These are phyloP conservation scores for Chytriomyces sp. DNA, from an alignment of 192 early-diverging fungal species.

Conservation along the genomic window DNA sequence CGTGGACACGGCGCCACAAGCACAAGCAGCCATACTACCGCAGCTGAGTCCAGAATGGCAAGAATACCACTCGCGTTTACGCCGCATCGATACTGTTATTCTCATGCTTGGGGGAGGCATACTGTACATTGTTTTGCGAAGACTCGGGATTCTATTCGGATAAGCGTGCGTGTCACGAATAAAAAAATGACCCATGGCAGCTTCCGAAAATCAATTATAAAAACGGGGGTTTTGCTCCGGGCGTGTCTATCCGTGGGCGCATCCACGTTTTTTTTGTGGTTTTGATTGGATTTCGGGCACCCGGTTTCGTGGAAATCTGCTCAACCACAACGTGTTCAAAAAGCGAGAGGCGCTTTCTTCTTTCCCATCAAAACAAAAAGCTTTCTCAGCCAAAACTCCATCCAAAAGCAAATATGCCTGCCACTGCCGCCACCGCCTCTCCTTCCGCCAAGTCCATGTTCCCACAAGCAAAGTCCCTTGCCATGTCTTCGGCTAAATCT, in stretches of 20 bases:
- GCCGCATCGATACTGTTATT: slow-evolving; percentile 26
- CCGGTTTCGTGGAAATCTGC: not conserved
- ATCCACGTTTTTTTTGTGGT: too few relatives aligned
- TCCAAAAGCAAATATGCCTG: too few relatives aligned
- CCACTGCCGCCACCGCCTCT: too few relatives aligned
- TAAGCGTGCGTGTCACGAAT: not conserved
- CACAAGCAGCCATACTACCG: not conserved
- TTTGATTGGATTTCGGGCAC: not conserved
- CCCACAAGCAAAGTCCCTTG: too few relatives aligned
- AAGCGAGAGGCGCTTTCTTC: too few relatives aligned
- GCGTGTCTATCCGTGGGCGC: not conserved
- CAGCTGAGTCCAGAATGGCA: not conserved
- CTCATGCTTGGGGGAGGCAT: not conserved
- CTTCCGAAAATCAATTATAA: not conserved
- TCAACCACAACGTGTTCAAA: too few relatives aligned
- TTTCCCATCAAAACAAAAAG: too few relatives aligned
- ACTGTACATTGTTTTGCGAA: slow-evolving; percentile 10
- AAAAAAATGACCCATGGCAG: not conserved
- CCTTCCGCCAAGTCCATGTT: too few relatives aligned
- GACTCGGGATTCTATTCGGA: slow-evolving; percentile 15
- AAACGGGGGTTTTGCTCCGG: not conserved
- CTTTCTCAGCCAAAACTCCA: too few relatives aligned
- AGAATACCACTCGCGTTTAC: not conserved
- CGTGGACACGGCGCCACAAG: not conserved
- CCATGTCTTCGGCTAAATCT: too few relatives aligned